These are phyloP conservation scores for Fragaria vesca DNA, from an alignment of 306 rosid genomes.

Conservation along the genomic window DNA sequence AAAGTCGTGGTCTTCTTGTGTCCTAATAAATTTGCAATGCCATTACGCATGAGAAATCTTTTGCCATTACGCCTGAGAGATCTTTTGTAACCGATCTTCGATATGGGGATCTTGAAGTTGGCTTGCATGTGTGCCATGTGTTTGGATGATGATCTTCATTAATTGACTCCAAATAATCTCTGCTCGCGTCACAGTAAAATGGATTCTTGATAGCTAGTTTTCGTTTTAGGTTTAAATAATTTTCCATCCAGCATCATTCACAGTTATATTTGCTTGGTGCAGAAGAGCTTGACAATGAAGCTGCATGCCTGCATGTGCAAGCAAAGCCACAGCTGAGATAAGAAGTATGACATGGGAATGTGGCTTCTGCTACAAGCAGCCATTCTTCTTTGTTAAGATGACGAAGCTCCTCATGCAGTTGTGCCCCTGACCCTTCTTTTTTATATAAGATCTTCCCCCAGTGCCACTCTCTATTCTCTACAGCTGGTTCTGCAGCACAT, in stretches of 20 bases:
- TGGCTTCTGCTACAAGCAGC: conserved; percentile 29
- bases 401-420: conserved; percentile 31
- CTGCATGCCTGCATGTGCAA: neutral
- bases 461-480: neutral
- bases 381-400: conserved; percentile 50
- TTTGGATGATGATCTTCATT: conserved; percentile 26
- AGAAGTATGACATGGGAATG: conserved; percentile 24
- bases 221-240: neutral
- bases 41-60: neutral
- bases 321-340: conserved; percentile 1
- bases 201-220: neutral
- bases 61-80: neutral
- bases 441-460: neutral
- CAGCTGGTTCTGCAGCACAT: conserved; percentile 25
- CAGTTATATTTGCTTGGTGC: neutral
- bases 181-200: conserved; percentile 23
- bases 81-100: neutral
- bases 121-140: conserved; percentile 41
- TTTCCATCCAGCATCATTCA: neutral
- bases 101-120: conserved; percentile 13
- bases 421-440: neutral
- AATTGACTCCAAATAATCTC: conserved; percentile 27
- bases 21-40: neutral
- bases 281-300: conserved; percentile 14
- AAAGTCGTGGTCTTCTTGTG: neutral